Evolutionary conservation across 2,329 filamentous ascomycete species (phyloP), one percentile per base, ranked within the genome.

Genomic region (Alternaria novae-zelandiae): DNA sequence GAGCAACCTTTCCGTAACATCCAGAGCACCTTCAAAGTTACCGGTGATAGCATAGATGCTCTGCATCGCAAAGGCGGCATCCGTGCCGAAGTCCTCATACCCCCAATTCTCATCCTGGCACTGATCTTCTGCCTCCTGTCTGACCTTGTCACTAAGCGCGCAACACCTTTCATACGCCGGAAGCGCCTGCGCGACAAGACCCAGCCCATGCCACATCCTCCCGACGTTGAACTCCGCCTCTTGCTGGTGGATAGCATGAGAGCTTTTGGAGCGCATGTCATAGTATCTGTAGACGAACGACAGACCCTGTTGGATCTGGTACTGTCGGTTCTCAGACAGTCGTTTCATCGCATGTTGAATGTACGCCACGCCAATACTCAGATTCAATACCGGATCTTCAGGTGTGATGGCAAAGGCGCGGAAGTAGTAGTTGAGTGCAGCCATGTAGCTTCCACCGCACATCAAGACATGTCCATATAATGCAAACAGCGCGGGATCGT

Each of bases 381-480:
- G 86, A 66, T 93, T 91, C 67, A 97, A 87, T 72, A 92, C 88
- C 0, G 91, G 86, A 73, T 97, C 96, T 8, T 86, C 80, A 0
- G 92, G 91, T 68, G 94, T 90, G 3, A 97, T 81, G 2, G 92
- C 88, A 59, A 81, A 79, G 9, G 83, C 84, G 32, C 85, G 82
- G 72, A 94, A 89, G 75, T 97, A 97, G 82, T 97, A 98, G 70
- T 92, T 94, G 32, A 98, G 82, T 1, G 96, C 92, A 71, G 91
- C 92, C 13, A 89, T 89, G 80, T 96, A 97, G 70, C 90, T 93
- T 54, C 90, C 92, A 3, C 93, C 93, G 0, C 90, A 90, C 72
- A 93, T 94, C 6, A 97, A 85, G 64, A 97, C 93, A 75, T 98
- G 92, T 0, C 92, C 96, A 75, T 97, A 98, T 1, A 97, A 86